phyloP scores from a whole-genome alignment of 352 stramenopile genomes.

The Phytophthora chlamydospora region DNA sequence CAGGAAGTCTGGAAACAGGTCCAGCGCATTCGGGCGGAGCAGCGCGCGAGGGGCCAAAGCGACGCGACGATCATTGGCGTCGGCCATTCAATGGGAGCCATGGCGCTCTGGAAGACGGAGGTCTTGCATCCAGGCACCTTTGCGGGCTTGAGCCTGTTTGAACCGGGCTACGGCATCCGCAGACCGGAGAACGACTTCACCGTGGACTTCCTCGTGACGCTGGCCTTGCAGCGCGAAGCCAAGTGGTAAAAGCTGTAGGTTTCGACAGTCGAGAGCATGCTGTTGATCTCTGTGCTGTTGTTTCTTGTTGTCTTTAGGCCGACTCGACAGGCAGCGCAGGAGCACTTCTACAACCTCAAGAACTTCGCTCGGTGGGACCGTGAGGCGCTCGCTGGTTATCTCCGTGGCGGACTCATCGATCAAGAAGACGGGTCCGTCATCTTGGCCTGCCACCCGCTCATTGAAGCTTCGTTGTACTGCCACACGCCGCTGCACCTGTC shows the following conservation, averaged over 20 bases:
- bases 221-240: constrained; percentile 32
- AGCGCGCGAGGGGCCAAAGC: constrained; percentile 17
- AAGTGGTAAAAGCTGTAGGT: constrained; percentile 23
- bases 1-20: constrained; percentile 35
- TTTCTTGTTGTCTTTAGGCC: constrained; percentile 13
- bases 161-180: constrained; percentile 41
- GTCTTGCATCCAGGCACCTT: constrained; percentile 47
- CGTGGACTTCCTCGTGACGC: constrained; percentile 30
- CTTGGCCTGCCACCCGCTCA: constrained; percentile 45
- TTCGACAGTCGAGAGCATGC: no score
- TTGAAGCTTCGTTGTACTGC: constrained; percentile 52
- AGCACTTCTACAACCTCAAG: constrained; percentile 34
- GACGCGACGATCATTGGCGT: constrained; percentile 48
- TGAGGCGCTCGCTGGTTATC: constrained; percentile 34
- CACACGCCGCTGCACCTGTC: constrained; percentile 38
- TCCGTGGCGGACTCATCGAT: constrained; percentile 32
- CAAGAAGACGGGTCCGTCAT: constrained; percentile 31
- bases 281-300: background rate
- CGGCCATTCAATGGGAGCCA: constrained; percentile 59
- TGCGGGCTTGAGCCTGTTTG: constrained; percentile 44
- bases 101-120: constrained; percentile 48
- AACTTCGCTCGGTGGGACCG: constrained; percentile 45
- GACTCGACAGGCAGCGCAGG: constrained; percentile 23
- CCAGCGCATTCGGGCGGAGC: constrained; percentile 26
- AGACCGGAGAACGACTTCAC: constrained; percentile 26